Base-by-base conservation (phyloP, 768 basidiomycete genomes). In the Boletus eberwhitei region DNA sequence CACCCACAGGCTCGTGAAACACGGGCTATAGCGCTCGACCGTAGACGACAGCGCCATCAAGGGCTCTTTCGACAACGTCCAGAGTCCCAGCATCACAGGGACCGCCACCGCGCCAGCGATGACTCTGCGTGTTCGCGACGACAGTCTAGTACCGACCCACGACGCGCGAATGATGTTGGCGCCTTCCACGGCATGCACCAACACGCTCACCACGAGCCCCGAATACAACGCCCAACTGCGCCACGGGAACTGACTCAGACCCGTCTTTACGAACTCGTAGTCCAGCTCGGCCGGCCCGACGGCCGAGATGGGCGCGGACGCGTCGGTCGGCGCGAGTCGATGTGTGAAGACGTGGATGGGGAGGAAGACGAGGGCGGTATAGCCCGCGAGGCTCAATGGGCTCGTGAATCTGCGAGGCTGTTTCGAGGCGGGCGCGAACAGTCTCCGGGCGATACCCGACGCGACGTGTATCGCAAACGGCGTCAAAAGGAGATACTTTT, bases 241-340 rank as follows among this genome's bases (percentile, higher is more conserved):
- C 64, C 73, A 70, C 0, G 89, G 88, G 80, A 84, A 90, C 17
- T 54, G 71, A 16, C 75, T 74, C 37, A 93, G 69, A 3, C 82
- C 88, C 6, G 80, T 77, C 65, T 93, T 92, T 53, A 93, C 88
- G 66, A 86, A 93, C 58, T 92, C 87, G 65, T 80, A 93, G 69
- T 90, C 86, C 36, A 94, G 78, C 62, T 93, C 90, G 0, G 85
- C 76, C 0, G 91, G 90, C 16, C 86, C 82, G 22, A 93, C 74
- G 2, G 76, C 51, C 11, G 50, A 39, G 41, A 68, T 58, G 5
- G 64, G 21, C 84, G 84, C 2, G 74, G 64, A 8, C 52, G 51
- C 2, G 76, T 71, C 49, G 67, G 67, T 24, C 75, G 74, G 17
- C 85, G 90, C 52, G 29, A 81, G 49, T 8, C 91, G 84, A 65